Evolutionary conservation across 768 basidiomycete species (phyloP), one percentile per base, ranked within the genome.

Genomic region (Termitomyces sp.): DNA sequence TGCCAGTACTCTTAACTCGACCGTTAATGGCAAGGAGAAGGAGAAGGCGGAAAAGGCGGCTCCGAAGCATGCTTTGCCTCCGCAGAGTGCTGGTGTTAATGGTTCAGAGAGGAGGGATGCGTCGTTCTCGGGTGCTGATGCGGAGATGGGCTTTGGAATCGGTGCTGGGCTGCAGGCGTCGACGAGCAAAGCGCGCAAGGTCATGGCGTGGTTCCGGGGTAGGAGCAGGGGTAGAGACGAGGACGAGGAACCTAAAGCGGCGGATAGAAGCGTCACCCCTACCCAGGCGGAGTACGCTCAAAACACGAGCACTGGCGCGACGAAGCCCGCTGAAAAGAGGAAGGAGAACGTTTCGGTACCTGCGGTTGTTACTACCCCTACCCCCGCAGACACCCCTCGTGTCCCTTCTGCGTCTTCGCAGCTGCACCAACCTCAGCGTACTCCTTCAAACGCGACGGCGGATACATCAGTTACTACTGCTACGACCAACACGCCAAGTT

Each of bases 171-270:
- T 87, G 73, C 80, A 81, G 2, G 90, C 86, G 16, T 87, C 90
- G 60, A 84, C 91, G n/a, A 86, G 81, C 72, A 90, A 94, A 70
- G 94, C 96, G 4, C 86, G 86, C 70, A 93, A 89, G 67, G 97
- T 99, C 54, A 98, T 98, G 96, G 88, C 94, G 63, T 99, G 97
- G 97, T 98, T 99, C 83, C 79, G 90, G 71, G 82, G 80, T 55
- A 83, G 81, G 72, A 87, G 85, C 66, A 87, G 83, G 9, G 62
- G 67, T 47, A 67, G 54, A 18, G 60, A 60, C 18, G 66, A 66
- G 26, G 65, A 66, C 16, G 61, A 60, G 0, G 59, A 55, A 11
- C 50, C 51, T 11, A 47, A 58, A 44, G 16, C 44, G 36, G 61
- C 62, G 48, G 61, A 63, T 22, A 61, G 64, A 54, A 59, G 60